Evolutionary conservation across 129 eudicot genomes (phyloP).

Genomic region (Logfia minima): DNA sequence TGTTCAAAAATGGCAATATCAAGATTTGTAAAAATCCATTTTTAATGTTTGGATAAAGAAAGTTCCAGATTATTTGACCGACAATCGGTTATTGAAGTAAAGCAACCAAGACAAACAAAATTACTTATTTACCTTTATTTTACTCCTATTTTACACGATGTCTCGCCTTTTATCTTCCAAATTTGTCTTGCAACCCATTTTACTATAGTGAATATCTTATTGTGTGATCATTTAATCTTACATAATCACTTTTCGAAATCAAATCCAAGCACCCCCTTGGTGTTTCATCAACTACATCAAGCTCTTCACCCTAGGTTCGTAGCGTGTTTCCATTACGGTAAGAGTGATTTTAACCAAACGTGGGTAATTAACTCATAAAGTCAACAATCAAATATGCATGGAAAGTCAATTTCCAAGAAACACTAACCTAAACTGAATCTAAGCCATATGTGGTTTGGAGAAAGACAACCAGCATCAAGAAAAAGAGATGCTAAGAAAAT

Average conservation of each 20-base stretch:
- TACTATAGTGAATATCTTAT: too few relatives aligned
- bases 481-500: conserved; percentile 21
- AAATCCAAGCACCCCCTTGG: background rate
- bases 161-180: too few relatives aligned
- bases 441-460: conserved; percentile 16
- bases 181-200: too few relatives aligned
- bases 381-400: conserved; percentile 22
- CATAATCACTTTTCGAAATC: too few relatives aligned
- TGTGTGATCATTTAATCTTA: too few relatives aligned
- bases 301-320: background rate
- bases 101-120: too few relatives aligned
- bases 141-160: too few relatives aligned
- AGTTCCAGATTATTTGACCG: too few relatives aligned
- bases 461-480: conserved; percentile 11
- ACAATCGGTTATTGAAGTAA: too few relatives aligned
- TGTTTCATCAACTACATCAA: background rate
- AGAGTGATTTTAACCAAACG: conserved; percentile 2
- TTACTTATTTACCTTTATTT: too few relatives aligned
- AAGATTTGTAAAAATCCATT: too few relatives aligned
- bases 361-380: background rate
- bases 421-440: conserved; percentile 23
- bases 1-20: background rate
- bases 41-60: too few relatives aligned
- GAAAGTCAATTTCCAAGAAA: conserved; percentile 4
- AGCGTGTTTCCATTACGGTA: background rate